Evolutionary conservation across 768 basidiomycete genomes (phyloP).

Genomic region (Udeniomyces megalosporus): DNA sequence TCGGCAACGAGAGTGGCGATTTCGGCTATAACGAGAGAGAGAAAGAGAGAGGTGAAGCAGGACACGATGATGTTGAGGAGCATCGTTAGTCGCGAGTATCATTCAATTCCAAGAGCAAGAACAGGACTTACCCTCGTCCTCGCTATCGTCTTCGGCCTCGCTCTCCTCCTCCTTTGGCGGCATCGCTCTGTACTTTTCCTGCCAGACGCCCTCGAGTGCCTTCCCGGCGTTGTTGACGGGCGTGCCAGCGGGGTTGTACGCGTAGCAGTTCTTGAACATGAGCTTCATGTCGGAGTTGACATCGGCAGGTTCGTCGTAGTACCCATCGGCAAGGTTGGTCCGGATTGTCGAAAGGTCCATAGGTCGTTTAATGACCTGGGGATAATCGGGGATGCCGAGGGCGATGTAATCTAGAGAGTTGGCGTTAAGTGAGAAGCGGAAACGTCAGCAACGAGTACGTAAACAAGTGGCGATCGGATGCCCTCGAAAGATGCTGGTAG

Average conservation of each 20-base stretch:
- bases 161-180: slow-evolving; percentile 37
- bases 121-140: slow-evolving; percentile 10
- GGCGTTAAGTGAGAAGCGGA: slow-evolving; percentile 4
- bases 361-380: slow-evolving; percentile 75
- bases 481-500: no score
- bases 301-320: slow-evolving; percentile 60
- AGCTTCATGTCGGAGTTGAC: slow-evolving; percentile 84
- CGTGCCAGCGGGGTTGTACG: slow-evolving; percentile 78
- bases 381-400: slow-evolving; percentile 68
- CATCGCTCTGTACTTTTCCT: slow-evolving; percentile 74
- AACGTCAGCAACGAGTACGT: not conserved
- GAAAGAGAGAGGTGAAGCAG: no score
- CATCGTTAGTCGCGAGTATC: no score
- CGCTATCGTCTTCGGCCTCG: slow-evolving; percentile 33
- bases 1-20: not conserved
- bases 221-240: slow-evolving; percentile 73
- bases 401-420: slow-evolving; percentile 63
- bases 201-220: slow-evolving; percentile 70
- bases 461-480: no score
- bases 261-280: slow-evolving; percentile 85
- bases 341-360: slow-evolving; percentile 90
- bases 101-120: no score
- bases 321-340: slow-evolving; percentile 57
- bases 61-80: no score
- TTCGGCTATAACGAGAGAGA: not conserved